These are phyloP conservation scores for Anaeramoeba ignava DNA, from an alignment of 78 protist genomes.

Conservation along the genomic window DNA sequence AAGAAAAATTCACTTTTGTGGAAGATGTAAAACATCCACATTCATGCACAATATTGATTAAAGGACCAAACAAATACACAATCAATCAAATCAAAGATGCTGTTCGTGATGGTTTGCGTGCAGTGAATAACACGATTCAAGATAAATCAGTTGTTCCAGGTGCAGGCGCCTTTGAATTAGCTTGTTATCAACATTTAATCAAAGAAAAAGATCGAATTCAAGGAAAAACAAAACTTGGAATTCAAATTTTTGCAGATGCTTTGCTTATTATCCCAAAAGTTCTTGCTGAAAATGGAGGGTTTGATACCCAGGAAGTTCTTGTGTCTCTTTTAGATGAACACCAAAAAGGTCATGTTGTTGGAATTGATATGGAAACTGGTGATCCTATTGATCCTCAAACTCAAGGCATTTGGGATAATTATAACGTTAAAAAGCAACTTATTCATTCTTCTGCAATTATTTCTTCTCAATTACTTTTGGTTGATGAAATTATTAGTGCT, in stretches of 20 bases:
- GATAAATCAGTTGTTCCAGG: constrained; percentile 81
- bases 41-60: constrained; percentile 80
- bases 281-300: constrained; percentile 90
- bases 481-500: constrained; percentile 96
- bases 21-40: constrained; percentile 83
- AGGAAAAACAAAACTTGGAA: constrained; percentile 8
- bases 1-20: constrained; percentile 97
- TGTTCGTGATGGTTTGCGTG: constrained; percentile 96
- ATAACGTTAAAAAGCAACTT: constrained; percentile 80
- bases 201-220: constrained; percentile 13
- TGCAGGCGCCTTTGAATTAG: constrained; percentile 94
- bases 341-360: constrained; percentile 56
- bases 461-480: constrained; percentile 82
- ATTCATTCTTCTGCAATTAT: constrained; percentile 61
- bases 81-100: constrained; percentile 96
- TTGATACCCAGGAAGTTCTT: constrained; percentile 74
- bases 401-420: constrained; percentile 91
- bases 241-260: constrained; percentile 90
- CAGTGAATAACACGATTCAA: constrained; percentile 89
- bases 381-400: constrained; percentile 66
- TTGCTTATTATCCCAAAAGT: constrained; percentile 79
- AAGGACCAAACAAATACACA: constrained; percentile 86
- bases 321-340: constrained; percentile 48
- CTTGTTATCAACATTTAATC: constrained; percentile 48
- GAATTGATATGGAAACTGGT: constrained; percentile 86